Base-by-base conservation (phyloP, 108 stramenopile species). In the Aureococcus anophagefferens region DNA sequence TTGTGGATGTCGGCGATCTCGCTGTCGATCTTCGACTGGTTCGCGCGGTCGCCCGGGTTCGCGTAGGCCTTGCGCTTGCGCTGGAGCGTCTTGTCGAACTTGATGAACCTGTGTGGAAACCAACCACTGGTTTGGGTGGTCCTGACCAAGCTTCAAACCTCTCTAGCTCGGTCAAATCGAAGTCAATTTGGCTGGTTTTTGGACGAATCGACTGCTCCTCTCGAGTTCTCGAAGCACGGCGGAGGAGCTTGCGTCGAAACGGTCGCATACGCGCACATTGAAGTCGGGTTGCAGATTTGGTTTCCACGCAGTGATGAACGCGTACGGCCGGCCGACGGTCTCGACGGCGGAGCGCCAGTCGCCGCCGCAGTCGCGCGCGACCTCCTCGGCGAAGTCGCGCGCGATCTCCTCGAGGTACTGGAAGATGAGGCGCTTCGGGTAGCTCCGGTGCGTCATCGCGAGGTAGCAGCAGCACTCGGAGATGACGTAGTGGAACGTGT, bases 341-440 rank as follows among this genome's bases (percentile, higher is more conserved):
- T 88, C 87, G 17, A 96, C 74, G 9, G 15, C 37, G 0, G 37
- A 46, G 7, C 34, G 35, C 74, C 74, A 73, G 63, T 59, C 25
- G 51, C 51, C 51, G 51, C 51, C 51, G 72, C 89, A 89, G 65
- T 93, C 91, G 62, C 83, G 74, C 30, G 88, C 79, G 59, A 96
- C 71, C 40, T 91, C 89, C 73, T 87, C 81, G 65, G 91, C 71
- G 75, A 96, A 88, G 25, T 82, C 76, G 76, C 90, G 87, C 62
- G 86, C 83, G 18, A 96, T 80, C 82, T 98, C 96, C 68, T 94
- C 93, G 29, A 98, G 81, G 77, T 95, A 98, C 59, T 95, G 81
- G 76, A 98, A 98, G 18, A 93, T 92, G 65, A 93, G 74, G 63
- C 96, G 87, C 82, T 96, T 96, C n/a, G 97, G 97, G 84, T 97